phyloP scores from a whole-genome alignment of 1,284 basidiomycete genomes.

The Phellopilus nigrolimitatus region DNA sequence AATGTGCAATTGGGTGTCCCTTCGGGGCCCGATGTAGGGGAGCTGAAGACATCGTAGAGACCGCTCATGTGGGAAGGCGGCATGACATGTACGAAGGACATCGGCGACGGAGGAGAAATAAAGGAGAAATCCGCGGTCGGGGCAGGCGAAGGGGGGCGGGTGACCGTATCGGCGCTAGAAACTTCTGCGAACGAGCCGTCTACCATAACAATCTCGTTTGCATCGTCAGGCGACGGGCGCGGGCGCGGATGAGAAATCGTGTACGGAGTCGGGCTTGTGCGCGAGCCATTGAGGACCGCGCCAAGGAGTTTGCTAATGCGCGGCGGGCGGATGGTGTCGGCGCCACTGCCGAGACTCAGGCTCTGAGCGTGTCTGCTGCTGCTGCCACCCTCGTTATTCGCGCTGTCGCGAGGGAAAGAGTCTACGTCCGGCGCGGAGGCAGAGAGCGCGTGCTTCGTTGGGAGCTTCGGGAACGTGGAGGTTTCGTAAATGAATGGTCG shows the following conservation, averaged over 20 bases:
- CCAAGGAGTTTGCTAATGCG: slow-evolving; percentile 19
- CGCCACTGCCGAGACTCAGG: background rate
- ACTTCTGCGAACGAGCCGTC: slow-evolving; percentile 19
- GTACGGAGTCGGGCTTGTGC: too few relatives aligned
- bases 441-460: slow-evolving; percentile 13
- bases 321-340: slow-evolving; percentile 9
- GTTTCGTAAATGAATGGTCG: background rate
- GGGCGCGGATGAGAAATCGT: background rate
- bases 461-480: slow-evolving; percentile 9
- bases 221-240: background rate
- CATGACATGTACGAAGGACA: slow-evolving; percentile 19
- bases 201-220: slow-evolving; percentile 16
- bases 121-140: slow-evolving; percentile 45
- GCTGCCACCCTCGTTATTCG: background rate
- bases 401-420: background rate
- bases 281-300: slow-evolving; percentile 16
- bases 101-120: slow-evolving; percentile 34
- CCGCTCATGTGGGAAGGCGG: slow-evolving; percentile 24
- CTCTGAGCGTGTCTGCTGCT: too few relatives aligned
- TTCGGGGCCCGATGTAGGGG: slow-evolving; percentile 17
- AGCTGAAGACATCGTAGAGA: slow-evolving; percentile 17
- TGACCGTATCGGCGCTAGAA: slow-evolving; percentile 8
- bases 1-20: slow-evolving; percentile 20
- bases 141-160: slow-evolving; percentile 40
- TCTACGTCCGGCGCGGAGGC: slow-evolving; percentile 2